Evolutionary conservation across 2,329 filamentous ascomycete genomes (phyloP), one percentile per base, ranked within the genome.

Genomic region (Atkinsonella hypoxylon): DNA sequence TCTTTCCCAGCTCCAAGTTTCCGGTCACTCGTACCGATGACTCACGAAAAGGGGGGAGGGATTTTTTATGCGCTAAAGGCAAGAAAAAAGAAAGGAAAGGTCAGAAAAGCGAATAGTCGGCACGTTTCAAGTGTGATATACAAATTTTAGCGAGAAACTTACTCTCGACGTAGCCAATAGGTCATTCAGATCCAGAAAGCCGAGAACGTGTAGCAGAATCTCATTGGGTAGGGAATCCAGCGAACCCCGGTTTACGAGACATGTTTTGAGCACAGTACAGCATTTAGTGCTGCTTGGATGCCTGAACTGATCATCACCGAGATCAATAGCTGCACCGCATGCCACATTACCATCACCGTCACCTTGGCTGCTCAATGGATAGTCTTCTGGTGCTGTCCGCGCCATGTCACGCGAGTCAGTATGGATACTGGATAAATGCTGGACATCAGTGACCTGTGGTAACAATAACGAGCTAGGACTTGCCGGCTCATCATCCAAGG

Each of bases 151-250:
- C 12, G 38, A 18, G 1, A 42, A 30, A 71, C 72, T 64, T 71
- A 81, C 78, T 67, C 78, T 71, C 48, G 78, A 81, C 49, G 70
- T 71, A 54, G 71, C 68, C 48, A 81, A 65, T 53, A 81, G 62
- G 61, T 82, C 78, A 59, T 68, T 69, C 44, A 81, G 75, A 54
- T 82, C 78, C 50, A 82, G 65, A 56, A 74, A 78, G 49, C 71
- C 68, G 54, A 81, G 65, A 41, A 82, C 75, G 51, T 77, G 71
- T 54, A 76, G 70, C 49, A 81, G 62, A 30, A 81, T 62, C 63
- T 82, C 78, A 61, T 76, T 79, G 22, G 78, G 78, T 45, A 82
- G 64, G 41, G 64, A 61, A 48, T 70, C 67, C 64, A 68, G 57
- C 51, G 60, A 56, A 53, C 57, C 47, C 34, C 20, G 26, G 4